Percentiles rank a stretch among this genome's conserved stretches.
Conservation (phyloP, 2,329 filamentous ascomycete genomes). For the Colletotrichum sp. region DNA sequence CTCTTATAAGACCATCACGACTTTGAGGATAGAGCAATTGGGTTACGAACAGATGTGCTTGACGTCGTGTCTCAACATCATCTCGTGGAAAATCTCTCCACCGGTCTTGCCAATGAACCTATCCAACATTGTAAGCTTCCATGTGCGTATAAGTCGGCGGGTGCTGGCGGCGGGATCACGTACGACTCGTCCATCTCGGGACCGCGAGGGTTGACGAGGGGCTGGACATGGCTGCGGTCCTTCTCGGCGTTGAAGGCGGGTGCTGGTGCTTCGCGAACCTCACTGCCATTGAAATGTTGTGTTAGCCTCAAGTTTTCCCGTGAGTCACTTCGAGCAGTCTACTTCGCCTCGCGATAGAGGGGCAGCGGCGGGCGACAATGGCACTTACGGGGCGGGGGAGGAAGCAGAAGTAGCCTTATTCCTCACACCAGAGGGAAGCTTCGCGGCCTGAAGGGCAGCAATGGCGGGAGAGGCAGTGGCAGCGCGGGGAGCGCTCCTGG, state of each 20-base stretch:
- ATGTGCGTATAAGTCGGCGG: slow-evolving; percentile 5
- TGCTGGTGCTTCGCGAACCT: slow-evolving; percentile 65
- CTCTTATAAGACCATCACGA: neutral
- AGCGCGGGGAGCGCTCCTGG: slow-evolving; percentile 37
- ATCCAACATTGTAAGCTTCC: slow-evolving; percentile 12
- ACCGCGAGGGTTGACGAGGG: slow-evolving; percentile 64
- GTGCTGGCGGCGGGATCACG: slow-evolving; percentile 36
- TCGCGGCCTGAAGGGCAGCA: slow-evolving; percentile 38
- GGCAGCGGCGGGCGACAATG: neutral
- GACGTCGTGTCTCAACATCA: slow-evolving; percentile 93
- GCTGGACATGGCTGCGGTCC: slow-evolving; percentile 69
- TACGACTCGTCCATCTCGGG: slow-evolving; percentile 83
- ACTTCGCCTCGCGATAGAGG: neutral
- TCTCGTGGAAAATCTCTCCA: slow-evolving; percentile 98
- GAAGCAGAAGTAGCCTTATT: slow-evolving; percentile 55
- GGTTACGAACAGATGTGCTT: slow-evolving; percentile 87
- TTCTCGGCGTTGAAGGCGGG: slow-evolving; percentile 62
- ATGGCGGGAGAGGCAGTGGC: slow-evolving; percentile 46
- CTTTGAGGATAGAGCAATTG: neutral
- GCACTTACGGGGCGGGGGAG: slow-evolving; percentile 57
- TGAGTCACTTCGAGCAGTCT: neutral
- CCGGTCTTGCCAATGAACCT: slow-evolving; percentile 94
- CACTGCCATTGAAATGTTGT: slow-evolving; percentile 41
- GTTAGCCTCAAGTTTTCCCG: slow-evolving; percentile 23
- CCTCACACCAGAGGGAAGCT: slow-evolving; percentile 45